Percentiles rank a stretch among this genome's conserved stretches.
phyloP scores from a whole-genome alignment of 164 flowering plant genomes.

The Magnolia sinica region DNA sequence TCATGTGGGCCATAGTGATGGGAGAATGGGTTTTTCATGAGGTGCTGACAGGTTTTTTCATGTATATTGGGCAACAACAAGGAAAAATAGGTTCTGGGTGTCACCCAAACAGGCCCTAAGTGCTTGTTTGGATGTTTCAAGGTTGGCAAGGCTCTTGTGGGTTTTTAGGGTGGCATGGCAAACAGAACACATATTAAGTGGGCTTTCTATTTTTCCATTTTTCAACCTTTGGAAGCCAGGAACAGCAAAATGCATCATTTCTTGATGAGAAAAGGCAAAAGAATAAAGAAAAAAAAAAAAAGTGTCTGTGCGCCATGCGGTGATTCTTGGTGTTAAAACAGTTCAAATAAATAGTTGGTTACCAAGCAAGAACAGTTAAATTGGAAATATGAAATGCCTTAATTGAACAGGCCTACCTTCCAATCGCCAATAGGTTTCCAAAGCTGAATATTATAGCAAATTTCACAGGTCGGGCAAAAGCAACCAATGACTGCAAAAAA shows the following conservation, averaged over 20 bases:
- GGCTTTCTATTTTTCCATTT: not conserved
- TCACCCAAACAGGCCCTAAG: not conserved
- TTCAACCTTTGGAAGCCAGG: not conserved
- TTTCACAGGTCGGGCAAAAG: slow-evolving; percentile 77
- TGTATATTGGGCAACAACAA: not conserved
- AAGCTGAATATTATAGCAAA: slow-evolving; percentile 80
- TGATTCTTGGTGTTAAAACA: not conserved
- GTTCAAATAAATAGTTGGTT: too few species aligned
- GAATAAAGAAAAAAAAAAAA: too few species aligned
- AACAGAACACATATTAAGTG: not conserved
- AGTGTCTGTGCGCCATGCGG: not conserved
- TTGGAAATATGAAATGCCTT: not conserved
- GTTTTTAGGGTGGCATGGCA: not conserved
- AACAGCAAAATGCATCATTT: not conserved
- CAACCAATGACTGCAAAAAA: slow-evolving; percentile 60
- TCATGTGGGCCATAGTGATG: not conserved
- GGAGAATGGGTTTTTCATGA: not conserved
- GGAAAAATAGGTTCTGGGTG: not conserved
- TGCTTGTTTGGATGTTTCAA: not conserved
- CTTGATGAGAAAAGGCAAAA: not conserved
- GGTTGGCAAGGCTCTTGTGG: not conserved
- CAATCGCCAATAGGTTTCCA: slow-evolving; percentile 81
- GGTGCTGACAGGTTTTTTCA: not conserved
- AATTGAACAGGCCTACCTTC: slow-evolving; percentile 13
- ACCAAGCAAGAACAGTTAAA: not conserved